Evolutionary conservation across 148 eudicot species (phyloP), one percentile per base, ranked within the genome.

Genomic region (Diospyros lotus): DNA sequence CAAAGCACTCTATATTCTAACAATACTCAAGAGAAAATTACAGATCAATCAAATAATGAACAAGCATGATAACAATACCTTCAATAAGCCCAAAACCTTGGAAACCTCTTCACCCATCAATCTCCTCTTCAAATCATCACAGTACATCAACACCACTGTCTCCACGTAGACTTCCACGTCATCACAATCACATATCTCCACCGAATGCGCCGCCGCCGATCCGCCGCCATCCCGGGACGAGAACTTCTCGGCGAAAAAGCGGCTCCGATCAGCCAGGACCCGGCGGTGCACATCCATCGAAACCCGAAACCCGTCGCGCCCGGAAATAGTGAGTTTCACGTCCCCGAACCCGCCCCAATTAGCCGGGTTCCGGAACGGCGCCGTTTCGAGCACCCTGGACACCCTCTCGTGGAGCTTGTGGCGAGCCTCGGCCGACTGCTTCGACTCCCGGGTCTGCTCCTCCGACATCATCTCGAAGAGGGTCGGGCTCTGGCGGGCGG

Each of bases 111-210:
- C 85, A 70, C 93, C 89, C 73, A 90, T 66, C 80, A 94, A 79
- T 81, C 74, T 86, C 80, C 74, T 82, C 87, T 79, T 89, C 72
- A 90, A 72, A 78, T 92, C 92, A 72, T 86, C 87, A 78, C 84
- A 81, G 69, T 94, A 94, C 97, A 94, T 92, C 71, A 94, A 79
- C 58, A 90, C 85, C 70, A 94, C 75, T 18, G 91, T 80, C 80
- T 94, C 93, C 68, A 94, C 92, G 80, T 94, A 92, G 60, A 85
- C 82, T 74, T 84, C 92, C 72, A 94, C 98, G 72, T 94, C 98
- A 82, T 94, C 98, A 76, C 98, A 92, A 43, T 94, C 98, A 74
- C 94, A 88, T 51, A 94, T 94, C 81, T 94, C 97, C 61, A 94
- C 94, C 11, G 91, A 84, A 78, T 87, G 93, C 73, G 42, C 72